Evolutionary conservation across 345 rosid species (phyloP), one percentile per base, ranked within the genome.

Genomic region (Mercurialis annua): DNA sequence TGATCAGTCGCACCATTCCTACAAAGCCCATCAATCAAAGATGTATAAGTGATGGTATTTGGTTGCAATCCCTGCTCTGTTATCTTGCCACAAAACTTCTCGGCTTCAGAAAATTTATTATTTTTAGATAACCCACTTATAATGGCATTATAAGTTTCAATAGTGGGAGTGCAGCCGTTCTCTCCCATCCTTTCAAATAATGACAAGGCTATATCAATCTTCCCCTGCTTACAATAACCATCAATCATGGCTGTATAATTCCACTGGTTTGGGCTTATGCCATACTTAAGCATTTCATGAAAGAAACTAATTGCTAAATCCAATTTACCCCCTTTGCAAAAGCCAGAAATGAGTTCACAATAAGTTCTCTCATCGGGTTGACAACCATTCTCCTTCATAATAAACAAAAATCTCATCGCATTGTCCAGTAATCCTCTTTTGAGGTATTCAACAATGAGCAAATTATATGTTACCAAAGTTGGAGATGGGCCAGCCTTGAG

Each of bases 231-330:
- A 64, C 83, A 83, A 67, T 81, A 78, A 59, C 88, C 92, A 76
- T 83, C 85, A 63, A 87, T 85, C 76, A 85, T 58, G 47, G 87
- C 86, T 10, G 87, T 87, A 74, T 75, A 85, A 66, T n/a, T 64
- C 60, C 85, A 79, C 50, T 69, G 82, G 69, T 81, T 78, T 44
- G 85, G 85, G 62, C 43, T 72, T 67, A 85, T 71, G 64, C 86
- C 87, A 38, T 46, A 53, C 57, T 75, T 70, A 68, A 73, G 63
- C 89, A 85, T 72, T 56, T 83, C 85, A 34, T 49, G 6, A 66
- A 87, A 78, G 71, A 80, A 52, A 44, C 46, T 50, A 12, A 69
- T 69, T 36, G 89, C 92, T 17, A 31, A 51, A 73, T 80, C 83
- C 68, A 81, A 65, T 72, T 76, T 82, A 29, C 84, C 82, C 52